Conservation (phyloP, 352 stramenopile genomes). For the Lagenidium giganteum region DNA sequence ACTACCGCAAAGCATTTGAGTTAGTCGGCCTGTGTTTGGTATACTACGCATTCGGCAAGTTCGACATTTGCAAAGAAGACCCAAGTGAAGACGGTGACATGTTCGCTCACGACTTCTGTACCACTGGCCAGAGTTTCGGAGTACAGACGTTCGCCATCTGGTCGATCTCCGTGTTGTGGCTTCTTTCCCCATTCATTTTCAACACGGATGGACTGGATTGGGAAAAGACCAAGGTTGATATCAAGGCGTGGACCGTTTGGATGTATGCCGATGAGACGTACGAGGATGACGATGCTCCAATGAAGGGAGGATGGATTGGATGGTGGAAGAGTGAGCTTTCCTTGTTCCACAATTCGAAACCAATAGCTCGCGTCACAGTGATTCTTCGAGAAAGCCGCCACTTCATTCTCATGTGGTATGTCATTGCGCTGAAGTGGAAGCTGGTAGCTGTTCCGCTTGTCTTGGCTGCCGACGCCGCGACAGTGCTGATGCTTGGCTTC, state of each 20-base stretch:
- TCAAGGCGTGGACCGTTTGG: slow-evolving; percentile 66
- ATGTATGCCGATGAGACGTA: slow-evolving; percentile 75
- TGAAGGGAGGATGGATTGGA: slow-evolving; percentile 68
- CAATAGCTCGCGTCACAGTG: slow-evolving; percentile 57
- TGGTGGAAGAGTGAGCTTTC: slow-evolving; percentile 75
- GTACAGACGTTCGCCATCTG: slow-evolving; percentile 82
- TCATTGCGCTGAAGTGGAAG: slow-evolving; percentile 54
- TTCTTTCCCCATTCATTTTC: slow-evolving; percentile 79
- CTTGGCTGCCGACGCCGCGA: slow-evolving; percentile 34
- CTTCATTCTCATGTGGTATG: slow-evolving; percentile 78
- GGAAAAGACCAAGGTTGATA: slow-evolving; percentile 81
- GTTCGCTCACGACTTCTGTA: slow-evolving; percentile 54
- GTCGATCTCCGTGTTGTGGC: slow-evolving; percentile 67
- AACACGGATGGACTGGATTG: slow-evolving; percentile 84
- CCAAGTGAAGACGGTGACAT: slow-evolving; percentile 38
- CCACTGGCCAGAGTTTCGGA: slow-evolving; percentile 68
- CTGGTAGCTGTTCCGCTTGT: slow-evolving; percentile 41
- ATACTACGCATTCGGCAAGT: slow-evolving; percentile 68
- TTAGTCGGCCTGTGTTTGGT: slow-evolving; percentile 68
- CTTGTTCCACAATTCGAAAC: slow-evolving; percentile 49
- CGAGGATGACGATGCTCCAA: slow-evolving; percentile 54
- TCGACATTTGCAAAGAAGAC: slow-evolving; percentile 53
- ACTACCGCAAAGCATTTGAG: slow-evolving; percentile 80
- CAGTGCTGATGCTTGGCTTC: slow-evolving; percentile 39
- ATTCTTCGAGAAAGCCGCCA: slow-evolving; percentile 61